phyloP scores from a whole-genome alignment of 768 basidiomycete species.

The Termitomyces sp. region DNA sequence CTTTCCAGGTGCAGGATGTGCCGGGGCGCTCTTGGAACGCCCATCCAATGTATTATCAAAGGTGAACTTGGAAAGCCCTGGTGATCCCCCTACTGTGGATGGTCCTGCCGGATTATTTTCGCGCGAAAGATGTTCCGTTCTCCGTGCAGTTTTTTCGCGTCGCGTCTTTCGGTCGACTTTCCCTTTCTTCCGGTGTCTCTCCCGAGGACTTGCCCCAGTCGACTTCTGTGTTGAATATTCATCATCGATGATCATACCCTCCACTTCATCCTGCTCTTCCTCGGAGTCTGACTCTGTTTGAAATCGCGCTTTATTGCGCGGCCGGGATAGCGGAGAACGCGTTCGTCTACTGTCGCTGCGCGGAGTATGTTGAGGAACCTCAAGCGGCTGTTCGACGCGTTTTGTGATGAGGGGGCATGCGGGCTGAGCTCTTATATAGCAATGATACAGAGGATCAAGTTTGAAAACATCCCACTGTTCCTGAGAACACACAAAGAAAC shows the following conservation, averaged over 20 bases:
- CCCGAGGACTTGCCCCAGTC: conserved; percentile 14
- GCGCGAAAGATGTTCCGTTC: conserved; percentile 18
- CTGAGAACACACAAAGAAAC: conserved; percentile 37
- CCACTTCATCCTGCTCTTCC: conserved; percentile 41
- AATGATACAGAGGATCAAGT: conserved; percentile 69
- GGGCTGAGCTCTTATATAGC: conserved; percentile 44
- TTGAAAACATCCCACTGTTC: conserved; percentile 89
- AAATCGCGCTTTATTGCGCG: conserved; percentile 1
- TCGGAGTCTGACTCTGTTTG: conserved; percentile 11
- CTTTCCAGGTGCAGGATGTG: conserved; percentile 26
- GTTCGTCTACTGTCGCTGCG: not conserved
- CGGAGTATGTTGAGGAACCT: conserved; percentile 2
- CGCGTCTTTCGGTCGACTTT: conserved; percentile 26
- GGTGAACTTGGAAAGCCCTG: not conserved
- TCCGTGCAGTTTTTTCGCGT: conserved; percentile 22
- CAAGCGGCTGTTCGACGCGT: not conserved
- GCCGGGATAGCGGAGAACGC: conserved; percentile 5
- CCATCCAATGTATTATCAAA: not conserved
- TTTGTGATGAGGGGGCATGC: conserved; percentile 3
- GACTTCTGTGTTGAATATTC: conserved; percentile 13
- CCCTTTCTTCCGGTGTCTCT: conserved; percentile 25
- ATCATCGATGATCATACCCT: conserved; percentile 45
- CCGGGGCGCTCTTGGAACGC: conserved; percentile 16
- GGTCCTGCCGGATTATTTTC: conserved; percentile 7
- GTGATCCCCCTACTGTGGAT: not conserved